These are phyloP conservation scores for Pyrenophora seminiperda DNA, from an alignment of 2,329 filamentous ascomycete species.

Conservation along the genomic window DNA sequence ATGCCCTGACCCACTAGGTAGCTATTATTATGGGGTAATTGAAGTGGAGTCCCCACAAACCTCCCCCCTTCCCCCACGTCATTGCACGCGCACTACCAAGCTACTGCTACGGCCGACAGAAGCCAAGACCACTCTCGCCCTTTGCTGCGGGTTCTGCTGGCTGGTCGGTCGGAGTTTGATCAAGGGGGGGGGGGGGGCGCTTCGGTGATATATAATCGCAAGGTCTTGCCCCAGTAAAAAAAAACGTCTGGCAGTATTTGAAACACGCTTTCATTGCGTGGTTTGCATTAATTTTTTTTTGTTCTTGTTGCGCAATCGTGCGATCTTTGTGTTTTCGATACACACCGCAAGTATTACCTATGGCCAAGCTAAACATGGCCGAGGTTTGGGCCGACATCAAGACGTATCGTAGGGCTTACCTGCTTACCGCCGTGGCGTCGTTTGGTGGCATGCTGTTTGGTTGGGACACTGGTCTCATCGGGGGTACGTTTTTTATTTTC, in stretches of 20 bases:
- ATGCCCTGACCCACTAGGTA: conserved; percentile 22
- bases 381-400: conserved; percentile 49
- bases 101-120: no score
- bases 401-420: conserved; percentile 48
- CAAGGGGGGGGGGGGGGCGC: no score
- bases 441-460: conserved; percentile 50
- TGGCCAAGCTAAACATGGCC: conserved; percentile 42
- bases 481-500: conserved; percentile 9
- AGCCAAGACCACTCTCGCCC: background rate
- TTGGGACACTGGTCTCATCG: conserved; percentile 47
- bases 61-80: conserved; percentile 20
- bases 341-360: conserved; percentile 34
- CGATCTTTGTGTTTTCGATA: no score
- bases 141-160: conserved; percentile 13
- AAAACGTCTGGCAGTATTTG: no score
- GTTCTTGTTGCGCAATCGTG: background rate
- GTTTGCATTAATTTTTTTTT: background rate
- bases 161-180: conserved; percentile 6
- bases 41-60: conserved; percentile 26
- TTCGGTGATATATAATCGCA: conserved; percentile 8
- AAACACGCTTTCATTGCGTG: background rate
- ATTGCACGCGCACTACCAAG: conserved; percentile 10
- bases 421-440: conserved; percentile 50
- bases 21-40: no score
- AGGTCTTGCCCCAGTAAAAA: no score